Conservation (phyloP, 106 monocot species). For the Xerophyta viscosa region DNA sequence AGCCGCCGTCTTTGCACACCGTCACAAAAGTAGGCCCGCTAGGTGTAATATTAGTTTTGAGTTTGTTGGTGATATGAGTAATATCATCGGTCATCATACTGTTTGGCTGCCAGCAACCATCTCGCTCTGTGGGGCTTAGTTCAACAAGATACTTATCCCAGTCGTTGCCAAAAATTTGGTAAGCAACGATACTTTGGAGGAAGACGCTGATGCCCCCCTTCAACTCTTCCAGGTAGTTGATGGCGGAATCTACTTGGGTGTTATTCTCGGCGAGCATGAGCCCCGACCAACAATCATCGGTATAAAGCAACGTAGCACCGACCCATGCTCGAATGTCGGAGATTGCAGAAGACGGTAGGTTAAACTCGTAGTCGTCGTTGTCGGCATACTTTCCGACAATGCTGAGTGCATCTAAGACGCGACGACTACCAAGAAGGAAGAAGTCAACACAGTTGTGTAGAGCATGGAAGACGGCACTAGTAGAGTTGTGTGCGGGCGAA, state of each 20-base stretch:
- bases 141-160: too few species aligned
- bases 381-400: too few species aligned
- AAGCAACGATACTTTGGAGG: conserved; percentile 33
- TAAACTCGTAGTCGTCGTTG: too few species aligned
- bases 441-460: conserved; percentile 43
- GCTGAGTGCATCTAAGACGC: too few species aligned
- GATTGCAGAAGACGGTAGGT: neutral
- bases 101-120: conserved; percentile 92
- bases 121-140: conserved; percentile 67
- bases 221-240: conserved; percentile 31
- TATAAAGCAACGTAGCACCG: conserved; percentile 59
- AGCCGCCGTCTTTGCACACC: conserved; percentile 54
- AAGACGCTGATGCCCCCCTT: conserved; percentile 27
- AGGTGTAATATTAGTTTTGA: neutral
- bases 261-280: conserved; percentile 64
- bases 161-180: conserved; percentile 42
- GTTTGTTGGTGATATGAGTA: neutral
- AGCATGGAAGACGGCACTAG: conserved; percentile 34
- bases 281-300: conserved; percentile 79
- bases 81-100: too few species aligned
- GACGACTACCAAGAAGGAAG: conserved; percentile 19
- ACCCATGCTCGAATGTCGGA: conserved; percentile 20
- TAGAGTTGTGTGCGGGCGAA: conserved; percentile 29
- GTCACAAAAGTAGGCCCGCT: neutral
- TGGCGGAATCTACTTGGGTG: conserved; percentile 22